A percentile compares a stretch with the other conserved stretches of the same genome.
Conservation (phyloP, 805 yeast genomes). For the Ogataea siamensis region DNA sequence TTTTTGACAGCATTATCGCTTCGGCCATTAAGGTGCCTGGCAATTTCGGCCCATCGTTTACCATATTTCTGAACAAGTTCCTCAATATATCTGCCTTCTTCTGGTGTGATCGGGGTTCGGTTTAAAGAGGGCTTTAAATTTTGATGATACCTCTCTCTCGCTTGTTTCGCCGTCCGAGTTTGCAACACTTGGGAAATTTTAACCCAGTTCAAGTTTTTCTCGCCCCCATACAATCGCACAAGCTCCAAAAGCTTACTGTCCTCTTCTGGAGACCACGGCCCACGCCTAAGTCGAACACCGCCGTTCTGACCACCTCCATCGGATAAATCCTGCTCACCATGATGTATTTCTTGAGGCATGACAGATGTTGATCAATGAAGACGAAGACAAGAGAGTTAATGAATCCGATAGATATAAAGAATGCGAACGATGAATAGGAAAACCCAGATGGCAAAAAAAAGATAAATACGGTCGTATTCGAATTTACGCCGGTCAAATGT, state of each 20-base stretch:
- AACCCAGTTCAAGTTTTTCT: constrained; percentile 69
- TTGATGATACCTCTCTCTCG: constrained; percentile 89
- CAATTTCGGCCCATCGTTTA: constrained; percentile 91
- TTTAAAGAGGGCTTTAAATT: constrained; percentile 83
- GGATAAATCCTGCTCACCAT: not conserved
- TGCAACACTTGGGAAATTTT: constrained; percentile 70
- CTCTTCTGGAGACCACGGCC: constrained; percentile 90
- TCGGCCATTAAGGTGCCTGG: constrained; percentile 82
- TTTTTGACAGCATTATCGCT: constrained; percentile 90
- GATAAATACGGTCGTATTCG: not conserved
- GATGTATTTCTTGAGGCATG: constrained; percentile 3
- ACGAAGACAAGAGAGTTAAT: not conserved
- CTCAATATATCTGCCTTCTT: constrained; percentile 81
- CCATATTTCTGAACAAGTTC: constrained; percentile 76
- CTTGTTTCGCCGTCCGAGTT: constrained; percentile 85
- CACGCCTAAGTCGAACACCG: constrained; percentile 46
- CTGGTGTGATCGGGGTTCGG: constrained; percentile 77
- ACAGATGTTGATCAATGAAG: not conserved
- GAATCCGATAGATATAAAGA: too few relatives aligned
- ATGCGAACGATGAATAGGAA: too few relatives aligned
- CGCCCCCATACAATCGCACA: constrained; percentile 69
- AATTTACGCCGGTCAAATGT: not conserved
- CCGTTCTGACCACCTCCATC: constrained; percentile 5
- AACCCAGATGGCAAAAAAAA: too few relatives aligned
- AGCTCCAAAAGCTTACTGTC: constrained; percentile 70